Percentiles rank a stretch among this genome's conserved stretches.
These are phyloP conservation scores for Blumeria graminis DNA, from an alignment of 2,329 filamentous ascomycete species.

Conservation along the genomic window DNA sequence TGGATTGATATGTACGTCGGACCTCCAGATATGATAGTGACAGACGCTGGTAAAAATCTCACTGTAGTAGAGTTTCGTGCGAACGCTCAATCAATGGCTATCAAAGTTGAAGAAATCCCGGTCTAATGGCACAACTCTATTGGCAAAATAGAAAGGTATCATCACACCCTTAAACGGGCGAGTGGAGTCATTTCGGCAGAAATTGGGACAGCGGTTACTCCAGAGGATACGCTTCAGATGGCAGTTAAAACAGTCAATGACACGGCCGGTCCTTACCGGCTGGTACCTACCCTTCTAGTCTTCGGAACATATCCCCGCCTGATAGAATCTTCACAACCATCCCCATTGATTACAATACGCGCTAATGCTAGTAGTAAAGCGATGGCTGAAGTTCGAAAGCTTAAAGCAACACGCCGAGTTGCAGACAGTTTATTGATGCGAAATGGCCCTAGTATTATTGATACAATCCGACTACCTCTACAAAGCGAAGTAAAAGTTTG, in stretches of 20 bases:
- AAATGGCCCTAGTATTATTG: neutral
- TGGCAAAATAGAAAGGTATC: slow-evolving; percentile 1
- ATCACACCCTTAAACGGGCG: neutral
- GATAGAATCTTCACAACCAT: neutral
- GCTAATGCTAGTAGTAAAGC: neutral
- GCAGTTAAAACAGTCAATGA: neutral
- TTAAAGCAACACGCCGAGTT: neutral
- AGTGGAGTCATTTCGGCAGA: neutral
- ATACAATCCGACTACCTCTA: neutral
- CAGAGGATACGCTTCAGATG: neutral
- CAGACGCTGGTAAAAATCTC: slow-evolving; percentile 2
- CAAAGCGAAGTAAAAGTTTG: neutral
- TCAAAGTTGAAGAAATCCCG: neutral
- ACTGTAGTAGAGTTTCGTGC: slow-evolving; percentile 2
- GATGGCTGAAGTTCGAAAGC: slow-evolving; percentile 2
- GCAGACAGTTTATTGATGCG: neutral
- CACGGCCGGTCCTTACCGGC: neutral
- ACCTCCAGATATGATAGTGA: slow-evolving; percentile 1
- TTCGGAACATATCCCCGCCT: neutral
- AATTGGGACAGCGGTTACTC: neutral
- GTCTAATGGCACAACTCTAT: slow-evolving; percentile 2
- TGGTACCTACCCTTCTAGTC: neutral
- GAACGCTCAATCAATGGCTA: neutral
- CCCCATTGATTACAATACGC: neutral
- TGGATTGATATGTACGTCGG: slow-evolving; percentile 3